Evolutionary conservation across 2,329 filamentous ascomycete genomes (phyloP).

Genomic region (Penicillium sp.): DNA sequence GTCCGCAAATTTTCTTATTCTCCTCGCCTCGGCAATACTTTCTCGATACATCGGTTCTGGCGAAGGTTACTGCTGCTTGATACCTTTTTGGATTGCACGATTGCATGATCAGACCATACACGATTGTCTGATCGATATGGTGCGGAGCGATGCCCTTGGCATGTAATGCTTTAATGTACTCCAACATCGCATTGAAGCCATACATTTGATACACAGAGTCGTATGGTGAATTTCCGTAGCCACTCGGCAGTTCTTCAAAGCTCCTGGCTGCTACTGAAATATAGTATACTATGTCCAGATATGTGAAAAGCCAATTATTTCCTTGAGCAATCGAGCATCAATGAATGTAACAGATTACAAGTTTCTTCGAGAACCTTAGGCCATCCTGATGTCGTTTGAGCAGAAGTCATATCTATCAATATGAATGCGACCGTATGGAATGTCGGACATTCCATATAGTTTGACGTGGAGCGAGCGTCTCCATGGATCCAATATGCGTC

Average conservation of each 20-base stretch:
- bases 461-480: no score
- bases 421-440: no score
- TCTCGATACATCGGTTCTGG: neutral
- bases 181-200: neutral
- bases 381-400: no score
- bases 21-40: neutral
- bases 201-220: neutral
- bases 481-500: no score
- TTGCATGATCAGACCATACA: constrained; percentile 3
- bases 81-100: neutral
- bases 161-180: neutral
- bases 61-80: neutral
- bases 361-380: no score
- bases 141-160: neutral
- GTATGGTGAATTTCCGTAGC: neutral
- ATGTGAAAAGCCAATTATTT: no score
- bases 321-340: no score
- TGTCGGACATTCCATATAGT: no score
- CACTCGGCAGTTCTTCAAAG: neutral
- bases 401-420: no score
- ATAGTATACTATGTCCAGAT: neutral
- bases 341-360: no score
- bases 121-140: neutral
- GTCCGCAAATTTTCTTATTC: neutral
- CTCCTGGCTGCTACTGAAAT: neutral